Conservation (phyloP, 306 rosid genomes). For the Dalbergia oliveri region DNA sequence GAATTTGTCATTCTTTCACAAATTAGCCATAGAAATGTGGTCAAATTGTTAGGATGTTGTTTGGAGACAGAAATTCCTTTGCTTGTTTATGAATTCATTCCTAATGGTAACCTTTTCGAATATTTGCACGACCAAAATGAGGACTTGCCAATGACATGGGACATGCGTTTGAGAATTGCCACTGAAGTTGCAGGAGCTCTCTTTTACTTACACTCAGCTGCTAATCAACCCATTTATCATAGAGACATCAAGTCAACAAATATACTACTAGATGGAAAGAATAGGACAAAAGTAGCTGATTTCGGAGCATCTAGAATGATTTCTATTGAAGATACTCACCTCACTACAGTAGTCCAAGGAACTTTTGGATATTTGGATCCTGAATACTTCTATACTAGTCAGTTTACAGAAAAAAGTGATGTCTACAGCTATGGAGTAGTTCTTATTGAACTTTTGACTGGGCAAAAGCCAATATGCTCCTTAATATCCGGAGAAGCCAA, state of each 20-base stretch:
- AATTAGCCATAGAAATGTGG: slow-evolving; percentile 56
- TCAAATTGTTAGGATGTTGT: slow-evolving; percentile 49
- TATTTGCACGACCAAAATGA: slow-evolving; percentile 38
- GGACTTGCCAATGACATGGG: slow-evolving; percentile 51
- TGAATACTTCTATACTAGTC: slow-evolving; percentile 49
- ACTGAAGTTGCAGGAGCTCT: slow-evolving; percentile 46
- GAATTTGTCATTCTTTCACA: slow-evolving; percentile 51
- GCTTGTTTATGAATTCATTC: slow-evolving; percentile 54
- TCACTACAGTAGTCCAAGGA: slow-evolving; percentile 44
- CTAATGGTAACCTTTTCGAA: slow-evolving; percentile 45
- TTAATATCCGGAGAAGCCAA: neutral
- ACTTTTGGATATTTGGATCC: slow-evolving; percentile 53
- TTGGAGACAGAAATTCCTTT: slow-evolving; percentile 46
- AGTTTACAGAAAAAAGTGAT: slow-evolving; percentile 51
- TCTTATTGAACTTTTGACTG: slow-evolving; percentile 44
- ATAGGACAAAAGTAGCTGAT: slow-evolving; percentile 46
- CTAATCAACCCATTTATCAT: slow-evolving; percentile 51
- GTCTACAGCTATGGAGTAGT: slow-evolving; percentile 50
- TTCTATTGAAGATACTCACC: slow-evolving; percentile 47
- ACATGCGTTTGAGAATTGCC: slow-evolving; percentile 48
- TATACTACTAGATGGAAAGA: slow-evolving; percentile 43
- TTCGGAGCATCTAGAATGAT: slow-evolving; percentile 46
- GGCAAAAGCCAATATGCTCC: slow-evolving; percentile 38
- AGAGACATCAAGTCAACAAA: slow-evolving; percentile 52
- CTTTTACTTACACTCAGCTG: slow-evolving; percentile 46